Conservation (phyloP, 2,329 filamentous ascomycete species). For the Beauveria australis region DNA sequence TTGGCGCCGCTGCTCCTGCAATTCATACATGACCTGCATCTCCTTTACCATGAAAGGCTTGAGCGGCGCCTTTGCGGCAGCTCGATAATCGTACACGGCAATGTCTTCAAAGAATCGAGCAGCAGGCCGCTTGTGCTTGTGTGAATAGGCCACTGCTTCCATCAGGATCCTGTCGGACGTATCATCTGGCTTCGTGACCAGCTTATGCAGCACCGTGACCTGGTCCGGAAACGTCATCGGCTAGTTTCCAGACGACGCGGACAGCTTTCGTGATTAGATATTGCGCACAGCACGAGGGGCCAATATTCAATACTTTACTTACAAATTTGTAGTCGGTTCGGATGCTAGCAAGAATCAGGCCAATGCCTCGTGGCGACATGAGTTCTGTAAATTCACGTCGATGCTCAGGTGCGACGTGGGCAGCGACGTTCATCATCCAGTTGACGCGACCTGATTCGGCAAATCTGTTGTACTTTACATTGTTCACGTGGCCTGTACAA, state of each 20-base stretch:
- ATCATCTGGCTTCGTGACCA: constrained; percentile 43
- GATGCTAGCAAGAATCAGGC: constrained; percentile 73
- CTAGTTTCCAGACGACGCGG: constrained; percentile 30
- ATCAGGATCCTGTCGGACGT: constrained; percentile 44
- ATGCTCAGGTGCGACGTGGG: constrained; percentile 52
- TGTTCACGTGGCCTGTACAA: constrained; percentile 62
- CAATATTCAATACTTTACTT: constrained; percentile 24
- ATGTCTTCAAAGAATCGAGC: constrained; percentile 72
- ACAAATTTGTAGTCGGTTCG: constrained; percentile 85
- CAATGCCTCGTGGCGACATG: constrained; percentile 56
- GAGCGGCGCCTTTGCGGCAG: constrained; percentile 29
- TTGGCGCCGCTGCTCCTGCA: constrained; percentile 22
- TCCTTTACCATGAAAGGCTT: constrained; percentile 32
- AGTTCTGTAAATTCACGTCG: constrained; percentile 59
- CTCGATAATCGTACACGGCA: constrained; percentile 59
- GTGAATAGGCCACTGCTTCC: constrained; percentile 62
- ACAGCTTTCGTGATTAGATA: neutral
- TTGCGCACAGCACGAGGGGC: too few relatives aligned
- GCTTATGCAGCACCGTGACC: constrained; percentile 76
- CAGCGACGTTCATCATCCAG: constrained; percentile 64
- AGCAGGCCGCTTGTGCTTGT: constrained; percentile 62
- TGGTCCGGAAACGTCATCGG: constrained; percentile 78
- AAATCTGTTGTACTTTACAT: constrained; percentile 74
- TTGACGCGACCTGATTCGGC: constrained; percentile 75
- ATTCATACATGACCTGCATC: constrained; percentile 26